phyloP scores from a whole-genome alignment of 2,329 filamentous ascomycete species.

The Colletotrichum endophyticum region DNA sequence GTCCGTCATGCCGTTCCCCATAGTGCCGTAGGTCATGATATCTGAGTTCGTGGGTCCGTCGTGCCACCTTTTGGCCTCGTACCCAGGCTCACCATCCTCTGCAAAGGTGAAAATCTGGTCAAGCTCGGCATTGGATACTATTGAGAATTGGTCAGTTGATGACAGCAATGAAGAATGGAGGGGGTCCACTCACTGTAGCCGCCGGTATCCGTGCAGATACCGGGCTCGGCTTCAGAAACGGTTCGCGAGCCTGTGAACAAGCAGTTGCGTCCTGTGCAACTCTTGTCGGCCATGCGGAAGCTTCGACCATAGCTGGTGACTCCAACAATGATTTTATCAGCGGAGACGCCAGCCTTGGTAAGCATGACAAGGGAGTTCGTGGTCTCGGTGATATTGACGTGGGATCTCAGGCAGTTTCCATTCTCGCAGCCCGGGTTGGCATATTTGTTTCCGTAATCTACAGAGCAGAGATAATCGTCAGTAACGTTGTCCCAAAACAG shows the following conservation, averaged over 20 bases:
- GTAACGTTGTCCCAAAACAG: background rate
- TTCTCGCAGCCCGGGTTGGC: constrained; percentile 24
- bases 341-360: background rate
- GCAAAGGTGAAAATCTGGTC: constrained; percentile 19
- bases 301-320: constrained; percentile 32
- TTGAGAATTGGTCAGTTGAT: background rate
- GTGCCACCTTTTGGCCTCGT: constrained; percentile 9
- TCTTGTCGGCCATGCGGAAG: constrained; percentile 29
- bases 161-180: background rate
- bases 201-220: constrained; percentile 29
- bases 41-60: constrained; percentile 18
- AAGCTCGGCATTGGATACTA: constrained; percentile 30
- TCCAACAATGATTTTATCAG: constrained; percentile 28
- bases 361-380: constrained; percentile 3
- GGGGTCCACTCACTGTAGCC: constrained; percentile 30
- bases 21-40: constrained; percentile 26
- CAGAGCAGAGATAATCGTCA: background rate
- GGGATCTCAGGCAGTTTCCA: constrained; percentile 38
- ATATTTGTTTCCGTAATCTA: background rate
- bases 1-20: background rate
- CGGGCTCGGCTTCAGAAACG: constrained; percentile 25
- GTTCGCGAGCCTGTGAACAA: constrained; percentile 25
- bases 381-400: constrained; percentile 39
- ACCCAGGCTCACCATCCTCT: background rate
- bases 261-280: constrained; percentile 26